Evolutionary conservation across 2,329 filamentous ascomycete species (phyloP), one percentile per base, ranked within the genome.

Genomic region (Pseudohalonectria lignicola): DNA sequence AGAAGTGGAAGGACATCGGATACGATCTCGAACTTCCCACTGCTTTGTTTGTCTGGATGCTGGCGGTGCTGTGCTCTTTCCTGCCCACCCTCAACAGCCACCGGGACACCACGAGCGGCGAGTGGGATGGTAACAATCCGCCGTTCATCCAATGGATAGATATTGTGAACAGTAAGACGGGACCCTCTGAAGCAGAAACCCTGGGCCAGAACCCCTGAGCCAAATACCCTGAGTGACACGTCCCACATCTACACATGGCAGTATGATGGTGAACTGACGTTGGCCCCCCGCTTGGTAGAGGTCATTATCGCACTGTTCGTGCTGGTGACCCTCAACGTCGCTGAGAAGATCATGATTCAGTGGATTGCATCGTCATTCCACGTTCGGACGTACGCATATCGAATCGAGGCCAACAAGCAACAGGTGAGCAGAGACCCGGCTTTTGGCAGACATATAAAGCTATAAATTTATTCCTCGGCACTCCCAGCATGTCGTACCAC

Each of bases 281-380:
- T n/a, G n/a, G n/a, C n/a, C n/a, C n/a, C n/a, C n/a, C n/a, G n/a
- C n/a, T n/a, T n/a, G n/a, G n/a, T n/a, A n/a, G n/a, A 93, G 56
- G 74, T 96, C 49, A 79, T 95, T 43, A 77, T 94, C 15, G 73
- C 84, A 3, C 54, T 93, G n/a, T 88, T 96, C 49, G 81, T 93
- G 12, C 74, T 85, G 43, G 74, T 79, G 0, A 67, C 78, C 3
- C 66, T 95, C 44, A 95, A 96, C 59, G 82, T 92, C 43, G 68
- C 82, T 37, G 88, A 95, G 59, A 96, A 95, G 66, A 83, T 95
- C 43, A 74, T 94, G 47, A 94, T 95, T 39, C 88, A 95, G 53
- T 80, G 94, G 61, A 94, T 96, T 48, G 88, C 90, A 23, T 88
- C 88, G 41, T 87, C 82, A 44, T 96, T 96, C 60, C 90, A 96